phyloP scores from a whole-genome alignment of 2,329 filamentous ascomycete genomes.

The Neonectria coccinea region DNA sequence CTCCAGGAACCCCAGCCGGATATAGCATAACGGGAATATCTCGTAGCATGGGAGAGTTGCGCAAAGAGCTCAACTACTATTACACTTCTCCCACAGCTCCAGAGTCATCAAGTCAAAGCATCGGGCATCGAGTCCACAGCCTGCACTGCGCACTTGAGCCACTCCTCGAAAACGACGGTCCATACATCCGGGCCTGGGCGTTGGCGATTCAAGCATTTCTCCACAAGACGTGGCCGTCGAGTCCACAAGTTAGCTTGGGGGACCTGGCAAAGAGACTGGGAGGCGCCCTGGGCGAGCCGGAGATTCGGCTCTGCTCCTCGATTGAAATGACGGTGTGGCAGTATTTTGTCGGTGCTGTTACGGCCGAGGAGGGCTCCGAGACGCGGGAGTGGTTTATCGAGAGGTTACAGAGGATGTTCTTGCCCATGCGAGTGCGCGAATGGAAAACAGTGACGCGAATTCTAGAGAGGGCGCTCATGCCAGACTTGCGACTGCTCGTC shows the following conservation, averaged over 20 bases:
- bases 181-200: slow-evolving; percentile 29
- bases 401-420: slow-evolving; percentile 14
- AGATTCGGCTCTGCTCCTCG: slow-evolving; percentile 34
- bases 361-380: neutral
- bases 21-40: slow-evolving; percentile 18
- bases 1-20: slow-evolving; percentile 2
- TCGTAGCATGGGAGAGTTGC: neutral
- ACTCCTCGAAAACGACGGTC: slow-evolving; percentile 20
- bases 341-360: slow-evolving; percentile 37
- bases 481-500: neutral
- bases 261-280: slow-evolving; percentile 23
- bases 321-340: slow-evolving; percentile 37
- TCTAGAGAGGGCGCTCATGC: slow-evolving; percentile 8
- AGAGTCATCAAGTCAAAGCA: neutral
- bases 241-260: neutral
- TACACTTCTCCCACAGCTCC: neutral
- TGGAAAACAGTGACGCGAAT: neutral
- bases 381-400: slow-evolving; percentile 18
- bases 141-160: slow-evolving; percentile 21
- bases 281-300: slow-evolving; percentile 13
- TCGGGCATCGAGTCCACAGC: slow-evolving; percentile 20
- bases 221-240: slow-evolving; percentile 27
- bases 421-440: neutral
- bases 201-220: slow-evolving; percentile 29
- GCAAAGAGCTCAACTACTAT: slow-evolving; percentile 6